Evolutionary conservation across 306 rosid species (phyloP).

Genomic region (Parietaria judaica): DNA sequence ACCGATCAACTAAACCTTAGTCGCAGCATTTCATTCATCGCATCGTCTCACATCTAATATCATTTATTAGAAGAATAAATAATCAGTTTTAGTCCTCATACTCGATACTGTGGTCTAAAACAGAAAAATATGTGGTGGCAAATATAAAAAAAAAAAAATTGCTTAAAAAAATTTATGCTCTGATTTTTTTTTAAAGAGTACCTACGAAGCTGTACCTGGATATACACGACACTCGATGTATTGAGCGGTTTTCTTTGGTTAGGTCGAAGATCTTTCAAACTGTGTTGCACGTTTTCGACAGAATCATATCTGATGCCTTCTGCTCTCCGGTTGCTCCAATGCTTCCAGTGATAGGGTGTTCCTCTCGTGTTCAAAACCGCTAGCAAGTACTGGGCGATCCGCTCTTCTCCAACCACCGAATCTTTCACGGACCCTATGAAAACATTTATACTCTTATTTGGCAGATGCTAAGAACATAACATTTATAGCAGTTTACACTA

Average conservation of each 20-base stretch:
- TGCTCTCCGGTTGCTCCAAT: constrained; percentile 46
- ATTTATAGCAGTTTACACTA: not conserved
- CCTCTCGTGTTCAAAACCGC: constrained; percentile 70
- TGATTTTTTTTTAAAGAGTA: not conserved
- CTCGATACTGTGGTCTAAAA: no score
- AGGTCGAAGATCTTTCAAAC: constrained; percentile 54
- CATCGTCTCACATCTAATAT: no score
- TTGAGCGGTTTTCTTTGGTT: constrained; percentile 40
- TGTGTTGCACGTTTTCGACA: constrained; percentile 33
- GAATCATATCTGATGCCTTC: constrained; percentile 46
- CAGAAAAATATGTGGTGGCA: no score
- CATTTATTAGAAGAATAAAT: no score
- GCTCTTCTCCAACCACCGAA: constrained; percentile 84
- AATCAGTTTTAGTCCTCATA: no score
- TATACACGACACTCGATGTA: constrained; percentile 46
- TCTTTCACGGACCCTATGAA: constrained; percentile 82
- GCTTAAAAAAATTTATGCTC: no score
- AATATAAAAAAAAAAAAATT: no score
- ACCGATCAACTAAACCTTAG: no score
- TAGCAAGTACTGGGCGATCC: constrained; percentile 75
- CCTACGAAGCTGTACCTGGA: constrained; percentile 40
- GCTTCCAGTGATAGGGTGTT: constrained; percentile 80
- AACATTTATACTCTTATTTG: not conserved
- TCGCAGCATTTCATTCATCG: no score
- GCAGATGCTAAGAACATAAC: not conserved